Percentiles rank a stretch among this genome's conserved stretches.
phyloP scores from a whole-genome alignment of 192 early-diverging fungal species.

The Coemansia sp. region DNA sequence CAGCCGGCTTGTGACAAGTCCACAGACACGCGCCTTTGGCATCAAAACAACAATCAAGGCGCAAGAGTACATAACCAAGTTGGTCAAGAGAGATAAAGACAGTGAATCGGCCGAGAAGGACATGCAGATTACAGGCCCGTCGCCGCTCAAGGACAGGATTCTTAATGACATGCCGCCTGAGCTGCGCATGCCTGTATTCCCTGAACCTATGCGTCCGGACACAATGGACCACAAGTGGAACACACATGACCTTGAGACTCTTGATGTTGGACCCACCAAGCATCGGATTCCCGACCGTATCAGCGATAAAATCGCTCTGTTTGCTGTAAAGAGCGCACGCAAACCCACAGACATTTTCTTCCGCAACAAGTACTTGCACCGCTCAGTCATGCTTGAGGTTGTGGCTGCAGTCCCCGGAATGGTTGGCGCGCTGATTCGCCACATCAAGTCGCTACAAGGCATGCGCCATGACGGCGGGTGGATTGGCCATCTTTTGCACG shows the following conservation, averaged over 20 bases:
- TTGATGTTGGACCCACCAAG: slow-evolving; percentile 59
- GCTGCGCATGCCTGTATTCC: slow-evolving; percentile 37
- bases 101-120: slow-evolving; percentile 6
- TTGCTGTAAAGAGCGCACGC: slow-evolving; percentile 62
- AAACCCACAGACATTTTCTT: slow-evolving; percentile 69
- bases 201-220: slow-evolving; percentile 61
- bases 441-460: slow-evolving; percentile 71
- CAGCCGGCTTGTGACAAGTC: neutral
- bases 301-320: slow-evolving; percentile 63
- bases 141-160: slow-evolving; percentile 22
- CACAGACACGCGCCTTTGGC: slow-evolving; percentile 29
- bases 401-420: slow-evolving; percentile 84
- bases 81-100: slow-evolving; percentile 16
- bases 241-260: slow-evolving; percentile 57
- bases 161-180: slow-evolving; percentile 41
- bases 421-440: slow-evolving; percentile 80
- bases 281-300: slow-evolving; percentile 60
- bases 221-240: slow-evolving; percentile 56
- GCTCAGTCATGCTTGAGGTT: slow-evolving; percentile 76
- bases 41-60: slow-evolving; percentile 49
- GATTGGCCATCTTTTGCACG: slow-evolving; percentile 85
- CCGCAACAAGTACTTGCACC: slow-evolving; percentile 70
- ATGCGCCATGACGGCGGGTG: slow-evolving; percentile 86
- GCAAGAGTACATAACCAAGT: slow-evolving; percentile 41
- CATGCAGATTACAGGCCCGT: slow-evolving; percentile 23